Conservation (phyloP, 2,329 filamentous ascomycete species). For the Calonectria pauciramosa region DNA sequence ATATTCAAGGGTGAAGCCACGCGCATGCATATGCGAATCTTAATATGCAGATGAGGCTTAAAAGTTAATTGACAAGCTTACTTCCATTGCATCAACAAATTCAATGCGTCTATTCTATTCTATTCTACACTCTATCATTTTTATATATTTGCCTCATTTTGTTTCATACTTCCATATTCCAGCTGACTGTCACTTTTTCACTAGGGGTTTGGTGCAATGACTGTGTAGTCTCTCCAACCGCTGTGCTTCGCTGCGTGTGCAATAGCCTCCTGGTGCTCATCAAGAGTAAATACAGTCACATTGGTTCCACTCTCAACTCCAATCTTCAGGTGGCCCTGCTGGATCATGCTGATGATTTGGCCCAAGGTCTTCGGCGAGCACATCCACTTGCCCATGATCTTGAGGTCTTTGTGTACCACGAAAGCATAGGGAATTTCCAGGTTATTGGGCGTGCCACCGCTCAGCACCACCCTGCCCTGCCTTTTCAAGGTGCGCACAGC, state of each 20-base stretch:
- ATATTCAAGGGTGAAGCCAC: background rate
- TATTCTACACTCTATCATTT: background rate
- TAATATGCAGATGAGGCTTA: background rate
- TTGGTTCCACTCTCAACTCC: constrained; percentile 5
- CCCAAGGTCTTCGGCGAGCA: background rate
- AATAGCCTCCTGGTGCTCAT: constrained; percentile 16
- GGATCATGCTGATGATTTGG: constrained; percentile 17
- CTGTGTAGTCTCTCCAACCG: constrained; percentile 19
- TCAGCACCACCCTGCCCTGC: constrained; percentile 17
- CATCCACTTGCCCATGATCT: constrained; percentile 28
- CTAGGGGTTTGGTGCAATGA: background rate
- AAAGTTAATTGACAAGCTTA: background rate
- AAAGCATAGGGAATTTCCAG: constrained; percentile 17
- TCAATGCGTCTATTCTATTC: background rate
- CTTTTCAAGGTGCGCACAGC: constrained; percentile 13
- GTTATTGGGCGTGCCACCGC: background rate
- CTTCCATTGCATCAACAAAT: too few species aligned
- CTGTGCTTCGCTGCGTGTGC: constrained; percentile 3
- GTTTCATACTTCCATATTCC: background rate
- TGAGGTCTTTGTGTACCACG: constrained; percentile 18
- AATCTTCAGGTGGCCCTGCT: constrained; percentile 12
- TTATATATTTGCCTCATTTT: background rate
- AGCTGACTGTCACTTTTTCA: background rate
- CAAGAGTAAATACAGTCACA: background rate
- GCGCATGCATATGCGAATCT: background rate